Base-by-base conservation (phyloP, 768 basidiomycete genomes). In the Phylloporus sp. region DNA sequence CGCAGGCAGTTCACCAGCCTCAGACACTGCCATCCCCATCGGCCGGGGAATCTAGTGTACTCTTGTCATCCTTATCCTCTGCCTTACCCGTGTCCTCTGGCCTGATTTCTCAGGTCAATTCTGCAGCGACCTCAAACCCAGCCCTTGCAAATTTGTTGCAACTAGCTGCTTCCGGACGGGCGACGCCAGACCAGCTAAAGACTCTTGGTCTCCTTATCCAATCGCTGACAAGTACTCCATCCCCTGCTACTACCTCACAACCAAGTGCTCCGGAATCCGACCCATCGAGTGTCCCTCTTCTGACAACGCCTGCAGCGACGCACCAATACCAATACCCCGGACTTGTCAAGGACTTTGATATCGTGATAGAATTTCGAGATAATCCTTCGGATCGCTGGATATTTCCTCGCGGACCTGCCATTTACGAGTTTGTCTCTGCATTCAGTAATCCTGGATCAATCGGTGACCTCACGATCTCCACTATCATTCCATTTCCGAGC, bases 141-240 rank as follows among this genome's bases (percentile, higher is more conserved):
- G 78, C 73, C n/a, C 71, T 90, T 21, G 76, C 81, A 24, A 80
- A 79, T 52, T 68, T 87, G 24, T 67, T 89, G 11, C 80, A 82
- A 31, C 66, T 82, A 24, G 84, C 81, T 32, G 80, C 83, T 36
- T 70, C 77, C 3, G 80, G 80, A 32, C 70, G 67, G 34, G 86
- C 85, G 8, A 79, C 73, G 33, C 65, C 77, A 5, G 82, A 81
- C 15, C 81, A 90, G 59, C 65, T 84, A 21, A 77, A 84, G 63
- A 78, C 78, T 6, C 77, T 89, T 20, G 82, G 81, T 21, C 62
- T 82, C n/a, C 73, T 86, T n/a, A 82, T 90, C 32, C 82, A 83
- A 50, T 81, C 84, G 20, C 59, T 88, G 35, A 76, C 81, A 43
- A 53, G n/a, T 41, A 44, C 61, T 23, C 17, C 52, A 8, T 48